Evolutionary conservation across 2,329 filamentous ascomycete species (phyloP).

Genomic region (Trichoderma citrinoviride): DNA sequence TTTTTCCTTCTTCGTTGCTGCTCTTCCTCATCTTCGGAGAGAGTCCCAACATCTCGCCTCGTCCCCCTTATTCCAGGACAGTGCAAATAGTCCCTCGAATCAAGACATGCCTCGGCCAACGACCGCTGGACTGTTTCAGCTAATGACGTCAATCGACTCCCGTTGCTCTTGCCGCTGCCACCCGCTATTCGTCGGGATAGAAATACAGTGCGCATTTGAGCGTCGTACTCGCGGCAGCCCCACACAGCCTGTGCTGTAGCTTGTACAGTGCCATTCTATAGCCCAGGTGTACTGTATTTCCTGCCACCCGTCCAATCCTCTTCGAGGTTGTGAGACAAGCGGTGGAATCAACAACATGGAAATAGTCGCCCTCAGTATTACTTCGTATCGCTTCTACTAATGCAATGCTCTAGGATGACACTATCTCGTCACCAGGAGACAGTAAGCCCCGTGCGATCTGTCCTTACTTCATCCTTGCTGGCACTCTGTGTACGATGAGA

Average conservation of each 20-base stretch:
- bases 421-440: no score
- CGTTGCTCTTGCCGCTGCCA: neutral
- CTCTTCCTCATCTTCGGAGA: neutral
- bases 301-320: neutral
- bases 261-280: neutral
- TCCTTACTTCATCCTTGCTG: no score
- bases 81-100: neutral
- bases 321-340: neutral
- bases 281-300: neutral
- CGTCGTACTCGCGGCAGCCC: no score
- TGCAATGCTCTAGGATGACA: neutral
- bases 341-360: neutral
- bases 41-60: neutral
- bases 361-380: neutral
- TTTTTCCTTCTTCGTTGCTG: neutral
- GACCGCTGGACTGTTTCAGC: conserved; percentile 11
- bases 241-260: no score
- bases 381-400: neutral
- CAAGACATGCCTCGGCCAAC: conserved; percentile 16
- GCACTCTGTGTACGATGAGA: no score
- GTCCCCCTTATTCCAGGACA: neutral
- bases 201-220: no score
- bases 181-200: neutral
- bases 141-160: conserved; percentile 5
- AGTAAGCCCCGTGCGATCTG: neutral